A percentile compares a stretch with the other conserved stretches of the same genome.
phyloP scores from a whole-genome alignment of 352 stramenopile species.

The Phytophthora megakarya region DNA sequence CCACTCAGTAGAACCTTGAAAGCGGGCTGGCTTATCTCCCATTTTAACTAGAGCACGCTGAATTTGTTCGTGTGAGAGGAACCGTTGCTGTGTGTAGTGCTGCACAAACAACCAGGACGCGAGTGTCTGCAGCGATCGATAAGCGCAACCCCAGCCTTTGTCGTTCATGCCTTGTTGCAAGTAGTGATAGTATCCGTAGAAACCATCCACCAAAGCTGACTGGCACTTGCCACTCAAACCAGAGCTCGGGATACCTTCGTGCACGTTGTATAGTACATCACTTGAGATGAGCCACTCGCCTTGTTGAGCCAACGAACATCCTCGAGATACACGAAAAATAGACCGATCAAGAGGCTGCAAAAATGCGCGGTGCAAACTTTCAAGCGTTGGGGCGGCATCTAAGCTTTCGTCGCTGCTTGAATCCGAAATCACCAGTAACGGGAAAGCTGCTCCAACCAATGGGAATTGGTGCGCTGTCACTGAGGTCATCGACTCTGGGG shows the following conservation, averaged over 20 bases:
- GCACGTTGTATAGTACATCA: constrained; percentile 72
- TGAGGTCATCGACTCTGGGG: constrained; percentile 1
- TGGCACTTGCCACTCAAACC: constrained; percentile 37
- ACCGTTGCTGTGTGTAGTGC: constrained; percentile 53
- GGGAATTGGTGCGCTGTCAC: constrained; percentile 54
- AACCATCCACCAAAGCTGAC: constrained; percentile 62
- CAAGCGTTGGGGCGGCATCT: constrained; percentile 25
- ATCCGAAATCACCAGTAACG: constrained; percentile 40
- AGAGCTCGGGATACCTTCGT: constrained; percentile 61
- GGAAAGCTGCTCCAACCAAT: constrained; percentile 53
- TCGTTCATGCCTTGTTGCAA: constrained; percentile 79
- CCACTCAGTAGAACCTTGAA: constrained; percentile 77
- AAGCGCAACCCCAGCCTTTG: constrained; percentile 90
- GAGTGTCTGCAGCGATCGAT: constrained; percentile 85
- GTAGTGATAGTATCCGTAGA: constrained; percentile 90
- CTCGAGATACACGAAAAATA: constrained; percentile 43
- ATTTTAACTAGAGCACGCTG: constrained; percentile 79
- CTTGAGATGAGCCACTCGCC: constrained; percentile 33
- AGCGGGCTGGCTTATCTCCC: constrained; percentile 75
- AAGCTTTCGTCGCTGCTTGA: constrained; percentile 13
- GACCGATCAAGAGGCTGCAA: constrained; percentile 50
- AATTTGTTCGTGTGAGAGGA: constrained; percentile 72
- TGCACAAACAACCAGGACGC: constrained; percentile 81
- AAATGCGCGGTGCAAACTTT: constrained; percentile 41
- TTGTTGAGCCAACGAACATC: constrained; percentile 51